phyloP scores from a whole-genome alignment of 257 asterid species.

The Phtheirospermum japonicum region DNA sequence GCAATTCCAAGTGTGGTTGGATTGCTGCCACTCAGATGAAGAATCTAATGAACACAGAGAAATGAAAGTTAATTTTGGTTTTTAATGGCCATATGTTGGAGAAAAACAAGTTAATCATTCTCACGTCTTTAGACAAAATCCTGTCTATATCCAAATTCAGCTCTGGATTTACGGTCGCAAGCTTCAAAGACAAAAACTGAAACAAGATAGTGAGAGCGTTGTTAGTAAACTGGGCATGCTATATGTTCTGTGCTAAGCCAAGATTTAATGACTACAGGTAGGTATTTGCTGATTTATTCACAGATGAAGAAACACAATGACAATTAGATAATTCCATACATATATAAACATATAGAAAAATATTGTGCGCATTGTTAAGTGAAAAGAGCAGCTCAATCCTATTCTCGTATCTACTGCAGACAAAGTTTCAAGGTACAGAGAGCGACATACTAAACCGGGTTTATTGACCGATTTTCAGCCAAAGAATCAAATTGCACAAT shows the following conservation, averaged over 20 bases:
- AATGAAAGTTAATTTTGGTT: slow-evolving; percentile 17
- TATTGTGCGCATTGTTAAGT: too few species aligned
- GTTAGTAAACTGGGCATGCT: not conserved
- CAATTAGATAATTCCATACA: not conserved
- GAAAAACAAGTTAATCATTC: slow-evolving; percentile 23
- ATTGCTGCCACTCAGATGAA: slow-evolving; percentile 55
- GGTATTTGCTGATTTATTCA: too few species aligned
- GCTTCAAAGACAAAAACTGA: slow-evolving; percentile 92
- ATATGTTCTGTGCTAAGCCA: not conserved
- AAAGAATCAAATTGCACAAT: too few species aligned
- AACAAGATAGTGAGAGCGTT: slow-evolving; percentile 23
- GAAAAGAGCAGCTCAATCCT: too few species aligned
- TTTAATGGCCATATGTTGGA: too few species aligned
- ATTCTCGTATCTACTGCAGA: too few species aligned
- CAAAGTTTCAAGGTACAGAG: too few species aligned
- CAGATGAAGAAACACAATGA: too few species aligned
- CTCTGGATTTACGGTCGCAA: slow-evolving; percentile 83
- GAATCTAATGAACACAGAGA: slow-evolving; percentile 45
- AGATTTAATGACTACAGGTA: not conserved
- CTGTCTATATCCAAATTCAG: slow-evolving; percentile 61
- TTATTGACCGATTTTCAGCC: too few species aligned
- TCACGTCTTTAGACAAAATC: slow-evolving; percentile 70
- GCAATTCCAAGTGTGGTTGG: slow-evolving; percentile 41
- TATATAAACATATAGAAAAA: too few species aligned
- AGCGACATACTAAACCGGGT: too few species aligned